phyloP scores from a whole-genome alignment of 495 filamentous ascomycete genomes.

The Hyaloscypha bicolor region DNA sequence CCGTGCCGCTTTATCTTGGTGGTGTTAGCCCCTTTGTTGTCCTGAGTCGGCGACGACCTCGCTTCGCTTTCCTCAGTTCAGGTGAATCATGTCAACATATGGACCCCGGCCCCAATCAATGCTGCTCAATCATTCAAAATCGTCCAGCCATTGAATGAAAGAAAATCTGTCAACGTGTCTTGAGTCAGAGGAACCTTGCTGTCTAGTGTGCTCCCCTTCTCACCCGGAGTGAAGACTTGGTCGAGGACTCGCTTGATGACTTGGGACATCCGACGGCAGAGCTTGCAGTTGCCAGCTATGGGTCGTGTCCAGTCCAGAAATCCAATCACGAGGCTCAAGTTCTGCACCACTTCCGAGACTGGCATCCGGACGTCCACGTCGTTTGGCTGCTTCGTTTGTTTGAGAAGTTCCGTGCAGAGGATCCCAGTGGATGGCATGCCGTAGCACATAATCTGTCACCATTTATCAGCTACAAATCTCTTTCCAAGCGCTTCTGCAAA shows the following conservation, averaged over 20 bases:
- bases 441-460: slow-evolving; percentile 18
- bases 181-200: neutral
- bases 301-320: slow-evolving; percentile 29
- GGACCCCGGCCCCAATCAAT: slow-evolving; percentile 22
- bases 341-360: slow-evolving; percentile 19
- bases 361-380: slow-evolving; percentile 12
- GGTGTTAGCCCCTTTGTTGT: no score
- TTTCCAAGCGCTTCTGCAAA: neutral
- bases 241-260: slow-evolving; percentile 22
- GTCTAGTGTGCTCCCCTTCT: neutral
- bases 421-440: slow-evolving; percentile 26
- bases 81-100: neutral
- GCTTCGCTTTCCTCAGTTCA: neutral
- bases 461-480: neutral
- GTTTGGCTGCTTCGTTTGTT: slow-evolving; percentile 36
- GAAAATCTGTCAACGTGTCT: neutral
- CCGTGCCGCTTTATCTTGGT: no score
- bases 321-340: slow-evolving; percentile 18
- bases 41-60: neutral
- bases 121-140: slow-evolving; percentile 23
- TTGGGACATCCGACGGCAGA: slow-evolving; percentile 16
- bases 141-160: slow-evolving; percentile 14
- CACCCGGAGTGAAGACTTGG: slow-evolving; percentile 10
- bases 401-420: slow-evolving; percentile 25
- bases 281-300: slow-evolving; percentile 22